A percentile compares a stretch with the other conserved stretches of the same genome.
phyloP scores from a whole-genome alignment of 2,329 filamentous ascomycete genomes.

The Herpomyces periplanetae region DNA sequence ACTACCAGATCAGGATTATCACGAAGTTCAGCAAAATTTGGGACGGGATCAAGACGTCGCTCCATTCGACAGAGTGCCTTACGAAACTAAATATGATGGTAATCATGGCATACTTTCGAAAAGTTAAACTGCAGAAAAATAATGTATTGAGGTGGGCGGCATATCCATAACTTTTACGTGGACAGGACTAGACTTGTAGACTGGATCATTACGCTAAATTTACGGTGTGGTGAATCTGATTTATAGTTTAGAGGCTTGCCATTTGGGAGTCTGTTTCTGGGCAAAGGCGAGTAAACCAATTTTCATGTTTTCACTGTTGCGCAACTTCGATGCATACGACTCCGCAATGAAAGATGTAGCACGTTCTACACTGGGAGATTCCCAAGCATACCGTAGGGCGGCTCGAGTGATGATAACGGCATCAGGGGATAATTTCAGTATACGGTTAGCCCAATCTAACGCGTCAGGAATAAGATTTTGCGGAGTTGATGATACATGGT shows the following conservation, averaged over 20 bases:
- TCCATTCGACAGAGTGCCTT: too few species aligned
- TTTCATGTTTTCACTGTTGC: conserved; percentile 1
- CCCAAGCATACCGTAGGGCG: conserved; percentile 8
- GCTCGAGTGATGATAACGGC: conserved; percentile 9
- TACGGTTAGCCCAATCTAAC: conserved; percentile 7
- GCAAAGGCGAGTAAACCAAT: conserved; percentile 1
- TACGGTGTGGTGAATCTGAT: too few species aligned
- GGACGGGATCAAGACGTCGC: too few species aligned
- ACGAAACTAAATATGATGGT: too few species aligned
- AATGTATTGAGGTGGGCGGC: too few species aligned
- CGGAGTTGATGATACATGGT: conserved; percentile 7
- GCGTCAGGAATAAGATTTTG: conserved; percentile 8
- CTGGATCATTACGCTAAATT: too few species aligned
- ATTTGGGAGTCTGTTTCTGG: background rate
- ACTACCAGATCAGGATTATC: too few species aligned
- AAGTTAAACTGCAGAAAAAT: too few species aligned
- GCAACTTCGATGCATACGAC: background rate
- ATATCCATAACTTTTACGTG: too few species aligned
- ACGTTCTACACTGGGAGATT: conserved; percentile 9
- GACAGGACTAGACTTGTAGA: too few species aligned
- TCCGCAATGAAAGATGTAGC: conserved; percentile 8
- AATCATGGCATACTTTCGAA: too few species aligned
- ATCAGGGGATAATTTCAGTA: conserved; percentile 8
- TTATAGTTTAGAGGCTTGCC: background rate
- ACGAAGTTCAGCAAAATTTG: too few species aligned